Base-by-base conservation (phyloP, 2,329 filamentous ascomycete species). In the Erysiphe neolycopersici region DNA sequence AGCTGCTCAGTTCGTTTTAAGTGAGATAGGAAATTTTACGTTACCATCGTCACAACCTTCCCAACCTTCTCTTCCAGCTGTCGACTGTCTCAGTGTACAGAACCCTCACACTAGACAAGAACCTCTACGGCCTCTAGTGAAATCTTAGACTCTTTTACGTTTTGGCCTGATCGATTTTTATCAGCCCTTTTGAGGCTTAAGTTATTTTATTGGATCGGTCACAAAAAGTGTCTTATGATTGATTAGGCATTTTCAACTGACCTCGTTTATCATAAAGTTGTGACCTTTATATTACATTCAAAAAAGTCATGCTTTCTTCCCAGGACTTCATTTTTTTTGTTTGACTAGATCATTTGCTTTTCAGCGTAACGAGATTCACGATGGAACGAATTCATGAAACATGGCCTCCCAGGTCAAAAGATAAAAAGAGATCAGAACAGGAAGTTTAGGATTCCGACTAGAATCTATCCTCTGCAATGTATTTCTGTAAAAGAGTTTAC, bases 1-100 rank as follows among this genome's bases (percentile, higher is more conserved):
- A 44, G 81, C 82, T 10, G 81, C 89, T 16, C 62, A 72, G 17
- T 84, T 80, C 51, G 87, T 93, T 44, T 66, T 65, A 16, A 78
- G 87, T 58, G 65, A 94, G 49, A 61, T 64, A 46, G 70, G 68
- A 17, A 71, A 72, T 4, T 75, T 73, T 51, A 58, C 52, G 22
- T 60, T 76, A 12, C 56, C 55, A 18, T 45, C 51, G 4, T 45
- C 48, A 37, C 44, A 44, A 19, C 31, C 36, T 35, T 44, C 47
- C 32, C 50, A 52, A 17, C 49, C 46, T 41, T 56, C 54, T 18
- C 47, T 55, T 12, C 48, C 50, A 26, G 49, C 49, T 4, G 40
- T 49, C 12, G 51, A 52, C 30, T 50, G 52, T 43, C 45, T 51
- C 17, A 47, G 45, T 12, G 40, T 48, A 13, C 47, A 49, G 29